These are phyloP conservation scores for Tetrastigma voinierianum DNA, from an alignment of 164 flowering plant genomes.

Conservation along the genomic window DNA sequence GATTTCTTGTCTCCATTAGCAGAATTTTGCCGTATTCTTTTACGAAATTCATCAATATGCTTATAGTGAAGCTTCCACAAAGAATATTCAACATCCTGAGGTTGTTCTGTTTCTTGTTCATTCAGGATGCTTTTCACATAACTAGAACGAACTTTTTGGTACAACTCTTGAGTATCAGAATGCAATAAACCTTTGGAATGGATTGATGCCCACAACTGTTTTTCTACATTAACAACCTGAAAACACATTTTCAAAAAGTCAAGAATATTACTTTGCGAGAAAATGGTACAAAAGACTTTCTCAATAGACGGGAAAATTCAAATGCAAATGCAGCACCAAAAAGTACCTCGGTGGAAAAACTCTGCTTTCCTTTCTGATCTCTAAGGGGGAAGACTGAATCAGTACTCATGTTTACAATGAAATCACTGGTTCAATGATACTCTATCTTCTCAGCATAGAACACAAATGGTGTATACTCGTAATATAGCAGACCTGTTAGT, in stretches of 20 bases:
- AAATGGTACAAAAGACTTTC: background rate
- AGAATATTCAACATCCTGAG: slow-evolving; percentile 62
- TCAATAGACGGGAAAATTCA: background rate
- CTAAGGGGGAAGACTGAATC: slow-evolving; percentile 15
- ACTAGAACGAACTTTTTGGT: slow-evolving; percentile 45
- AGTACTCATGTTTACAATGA: slow-evolving; percentile 18
- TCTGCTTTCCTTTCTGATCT: slow-evolving; percentile 23
- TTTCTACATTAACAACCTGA: slow-evolving; percentile 63
- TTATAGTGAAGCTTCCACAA: slow-evolving; percentile 87
- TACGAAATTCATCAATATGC: slow-evolving; percentile 81
- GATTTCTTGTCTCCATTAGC: slow-evolving; percentile 21
- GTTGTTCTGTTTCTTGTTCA: slow-evolving; percentile 37
- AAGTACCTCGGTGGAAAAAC: slow-evolving; percentile 34
- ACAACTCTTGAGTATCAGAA: slow-evolving; percentile 47
- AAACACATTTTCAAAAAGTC: slow-evolving; percentile 7
- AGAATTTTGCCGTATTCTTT: slow-evolving; percentile 35
- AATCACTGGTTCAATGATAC: slow-evolving; percentile 9
- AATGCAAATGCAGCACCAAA: slow-evolving; percentile 9
- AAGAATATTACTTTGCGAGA: background rate
- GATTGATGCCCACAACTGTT: slow-evolving; percentile 49
- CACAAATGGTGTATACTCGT: background rate
- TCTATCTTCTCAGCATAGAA: background rate
- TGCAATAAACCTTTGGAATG: slow-evolving; percentile 56
- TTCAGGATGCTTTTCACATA: slow-evolving; percentile 56
- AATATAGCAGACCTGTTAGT: background rate